These are phyloP conservation scores for Juglanconis oblonga DNA, from an alignment of 2,329 filamentous ascomycete genomes.

Conservation along the genomic window DNA sequence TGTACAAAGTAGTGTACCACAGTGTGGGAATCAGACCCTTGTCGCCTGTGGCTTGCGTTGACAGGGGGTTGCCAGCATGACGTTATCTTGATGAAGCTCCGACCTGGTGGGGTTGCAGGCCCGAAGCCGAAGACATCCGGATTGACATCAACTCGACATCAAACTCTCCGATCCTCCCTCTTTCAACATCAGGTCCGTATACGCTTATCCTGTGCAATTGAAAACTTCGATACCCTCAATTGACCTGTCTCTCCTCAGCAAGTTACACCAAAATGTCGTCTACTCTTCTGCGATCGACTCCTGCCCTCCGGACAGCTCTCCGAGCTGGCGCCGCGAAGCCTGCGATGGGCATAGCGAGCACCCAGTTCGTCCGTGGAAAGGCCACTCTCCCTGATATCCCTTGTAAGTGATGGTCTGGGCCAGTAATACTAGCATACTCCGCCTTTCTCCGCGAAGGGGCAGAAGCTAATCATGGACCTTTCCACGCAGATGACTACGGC, in stretches of 20 bases:
- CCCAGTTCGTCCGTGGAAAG: conserved; percentile 80
- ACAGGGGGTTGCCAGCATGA: background rate
- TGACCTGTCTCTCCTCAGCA: conserved; percentile 6
- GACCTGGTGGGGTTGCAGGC: conserved; percentile 17
- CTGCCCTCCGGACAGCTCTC: conserved; percentile 67
- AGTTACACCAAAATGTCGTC: conserved; percentile 64
- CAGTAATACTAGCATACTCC: background rate
- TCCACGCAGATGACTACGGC: conserved; percentile 79
- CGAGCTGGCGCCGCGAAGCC: conserved; percentile 63
- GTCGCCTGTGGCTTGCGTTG: background rate
- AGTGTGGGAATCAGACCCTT: background rate
- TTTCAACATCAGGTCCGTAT: background rate
- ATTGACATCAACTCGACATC: conserved; percentile 10
- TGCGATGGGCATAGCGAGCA: conserved; percentile 64
- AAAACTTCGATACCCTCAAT: background rate
- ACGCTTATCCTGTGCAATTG: background rate
- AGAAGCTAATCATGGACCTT: background rate
- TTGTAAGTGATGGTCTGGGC: conserved; percentile 37
- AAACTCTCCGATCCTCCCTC: background rate
- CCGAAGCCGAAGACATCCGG: conserved; percentile 2
- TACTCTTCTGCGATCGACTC: conserved; percentile 68
- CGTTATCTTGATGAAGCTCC: conserved; percentile 4
- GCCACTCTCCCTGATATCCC: conserved; percentile 88
- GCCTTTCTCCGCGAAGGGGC: background rate
- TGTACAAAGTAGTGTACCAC: background rate